phyloP scores from a whole-genome alignment of 2,329 filamentous ascomycete genomes.

The Cryoendolithus antarcticus region DNA sequence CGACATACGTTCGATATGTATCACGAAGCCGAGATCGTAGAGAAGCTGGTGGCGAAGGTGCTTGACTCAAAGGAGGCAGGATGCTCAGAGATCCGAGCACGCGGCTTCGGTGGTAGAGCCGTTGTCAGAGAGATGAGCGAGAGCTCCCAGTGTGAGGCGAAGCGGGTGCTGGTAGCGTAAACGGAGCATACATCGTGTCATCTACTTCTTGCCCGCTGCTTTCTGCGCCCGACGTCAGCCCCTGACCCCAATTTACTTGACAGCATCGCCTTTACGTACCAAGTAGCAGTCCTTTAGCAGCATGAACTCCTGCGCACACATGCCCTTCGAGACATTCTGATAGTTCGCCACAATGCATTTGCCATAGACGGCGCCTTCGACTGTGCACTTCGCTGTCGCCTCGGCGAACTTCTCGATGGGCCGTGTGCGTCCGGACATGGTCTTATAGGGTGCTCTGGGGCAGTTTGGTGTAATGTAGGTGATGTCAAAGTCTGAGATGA shows the following conservation, averaged over 20 bases:
- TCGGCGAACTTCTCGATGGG: constrained; percentile 59
- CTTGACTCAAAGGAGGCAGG: constrained; percentile 42
- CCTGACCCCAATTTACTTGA: neutral
- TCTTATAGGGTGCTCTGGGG: neutral
- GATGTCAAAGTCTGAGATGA: too few relatives aligned
- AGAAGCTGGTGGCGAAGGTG: constrained; percentile 39
- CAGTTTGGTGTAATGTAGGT: too few relatives aligned
- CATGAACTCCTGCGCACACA: constrained; percentile 77
- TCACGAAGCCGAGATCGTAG: constrained; percentile 29
- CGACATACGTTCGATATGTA: constrained; percentile 24
- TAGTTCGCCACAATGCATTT: constrained; percentile 87
- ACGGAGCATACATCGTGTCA: neutral
- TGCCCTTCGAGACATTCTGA: constrained; percentile 79
- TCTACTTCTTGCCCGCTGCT: constrained; percentile 17
- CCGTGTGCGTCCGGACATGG: constrained; percentile 38
- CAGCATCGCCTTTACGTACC: constrained; percentile 22
- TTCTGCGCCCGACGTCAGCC: constrained; percentile 10
- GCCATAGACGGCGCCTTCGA: constrained; percentile 70
- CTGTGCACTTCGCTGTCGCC: constrained; percentile 51
- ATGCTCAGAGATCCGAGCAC: constrained; percentile 39
- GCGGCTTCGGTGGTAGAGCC: constrained; percentile 40
- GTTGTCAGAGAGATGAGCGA: constrained; percentile 32
- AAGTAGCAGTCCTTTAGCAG: constrained; percentile 77
- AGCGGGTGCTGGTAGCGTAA: constrained; percentile 11
- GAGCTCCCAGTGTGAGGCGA: constrained; percentile 21